These are phyloP conservation scores for Pisolithus sp. DNA, from an alignment of 768 basidiomycete species.

Conservation along the genomic window DNA sequence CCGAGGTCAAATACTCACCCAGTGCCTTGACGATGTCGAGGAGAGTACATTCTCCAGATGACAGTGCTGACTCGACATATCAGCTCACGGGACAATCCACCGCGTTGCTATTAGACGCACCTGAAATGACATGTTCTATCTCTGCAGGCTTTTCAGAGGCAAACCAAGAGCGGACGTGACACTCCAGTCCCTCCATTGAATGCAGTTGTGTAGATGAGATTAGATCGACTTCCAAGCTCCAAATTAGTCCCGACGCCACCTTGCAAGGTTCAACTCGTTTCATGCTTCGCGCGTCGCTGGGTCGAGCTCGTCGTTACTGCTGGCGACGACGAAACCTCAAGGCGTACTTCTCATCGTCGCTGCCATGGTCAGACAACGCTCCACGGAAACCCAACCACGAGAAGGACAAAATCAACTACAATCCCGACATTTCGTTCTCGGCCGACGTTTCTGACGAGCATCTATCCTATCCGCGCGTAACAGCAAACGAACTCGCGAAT, in stretches of 20 bases:
- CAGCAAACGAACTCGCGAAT: conserved; percentile 62
- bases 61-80: conserved; percentile 35
- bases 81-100: background rate
- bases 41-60: conserved; percentile 51
- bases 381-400: conserved; percentile 5
- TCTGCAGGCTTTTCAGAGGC: conserved; percentile 56
- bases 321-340: conserved; percentile 19
- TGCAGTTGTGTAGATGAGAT: background rate
- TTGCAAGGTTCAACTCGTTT: background rate
- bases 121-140: conserved; percentile 50
- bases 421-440: conserved; percentile 51
- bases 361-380: conserved; percentile 8
- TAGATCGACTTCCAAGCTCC: background rate
- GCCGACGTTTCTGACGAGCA: conserved; percentile 39
- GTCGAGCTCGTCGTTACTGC: conserved; percentile 12
- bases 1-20: conserved; percentile 82
- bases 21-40: conserved; percentile 80
- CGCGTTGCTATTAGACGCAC: conserved; percentile 31
- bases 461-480: conserved; percentile 49
- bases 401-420: conserved; percentile 75
- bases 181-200: conserved; percentile 39
- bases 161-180: conserved; percentile 68
- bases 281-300: conserved; percentile 20
- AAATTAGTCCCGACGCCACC: too few species aligned
- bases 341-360: conserved; percentile 17